Percentiles rank a stretch among this genome's conserved stretches.
Conservation (phyloP, 257 asterid genomes). For the Coffea eugenioides region DNA sequence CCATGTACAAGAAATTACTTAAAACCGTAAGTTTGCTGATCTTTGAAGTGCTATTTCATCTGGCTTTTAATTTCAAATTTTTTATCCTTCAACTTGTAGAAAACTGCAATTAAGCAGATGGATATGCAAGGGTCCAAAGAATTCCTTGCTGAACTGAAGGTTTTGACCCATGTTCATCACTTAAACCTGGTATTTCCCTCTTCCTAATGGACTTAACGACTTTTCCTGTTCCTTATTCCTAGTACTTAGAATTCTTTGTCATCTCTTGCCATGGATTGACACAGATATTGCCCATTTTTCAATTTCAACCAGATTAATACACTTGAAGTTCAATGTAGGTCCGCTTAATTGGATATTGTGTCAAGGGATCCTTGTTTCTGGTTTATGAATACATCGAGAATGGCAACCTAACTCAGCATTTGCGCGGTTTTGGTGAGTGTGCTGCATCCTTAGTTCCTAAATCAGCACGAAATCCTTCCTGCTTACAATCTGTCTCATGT, state of each 20-base stretch:
- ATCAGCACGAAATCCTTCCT: neutral
- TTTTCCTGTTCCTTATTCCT: neutral
- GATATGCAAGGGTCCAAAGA: slow-evolving; percentile 92
- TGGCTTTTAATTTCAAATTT: neutral
- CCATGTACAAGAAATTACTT: neutral
- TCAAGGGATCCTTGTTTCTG: slow-evolving; percentile 74
- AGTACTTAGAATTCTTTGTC: neutral
- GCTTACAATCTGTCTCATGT: slow-evolving; percentile 5
- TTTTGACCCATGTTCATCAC: slow-evolving; percentile 84
- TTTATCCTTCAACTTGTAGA: slow-evolving; percentile 33
- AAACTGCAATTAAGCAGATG: slow-evolving; percentile 85
- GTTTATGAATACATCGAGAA: slow-evolving; percentile 83
- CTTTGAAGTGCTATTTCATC: slow-evolving; percentile 9
- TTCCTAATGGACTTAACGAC: neutral
- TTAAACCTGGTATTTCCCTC: slow-evolving; percentile 67
- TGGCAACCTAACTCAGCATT: slow-evolving; percentile 82
- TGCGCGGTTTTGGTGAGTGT: slow-evolving; percentile 59
- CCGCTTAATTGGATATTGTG: slow-evolving; percentile 76
- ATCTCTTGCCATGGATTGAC: too few relatives aligned
- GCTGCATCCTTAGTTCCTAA: neutral
- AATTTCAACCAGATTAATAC: too few relatives aligned
- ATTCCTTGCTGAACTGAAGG: slow-evolving; percentile 76
- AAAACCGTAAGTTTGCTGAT: neutral
- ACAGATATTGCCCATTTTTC: too few relatives aligned
- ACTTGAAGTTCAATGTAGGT: slow-evolving; percentile 43